phyloP scores from a whole-genome alignment of 192 early-diverging fungal genomes.

The Cetraspora pellucida region DNA sequence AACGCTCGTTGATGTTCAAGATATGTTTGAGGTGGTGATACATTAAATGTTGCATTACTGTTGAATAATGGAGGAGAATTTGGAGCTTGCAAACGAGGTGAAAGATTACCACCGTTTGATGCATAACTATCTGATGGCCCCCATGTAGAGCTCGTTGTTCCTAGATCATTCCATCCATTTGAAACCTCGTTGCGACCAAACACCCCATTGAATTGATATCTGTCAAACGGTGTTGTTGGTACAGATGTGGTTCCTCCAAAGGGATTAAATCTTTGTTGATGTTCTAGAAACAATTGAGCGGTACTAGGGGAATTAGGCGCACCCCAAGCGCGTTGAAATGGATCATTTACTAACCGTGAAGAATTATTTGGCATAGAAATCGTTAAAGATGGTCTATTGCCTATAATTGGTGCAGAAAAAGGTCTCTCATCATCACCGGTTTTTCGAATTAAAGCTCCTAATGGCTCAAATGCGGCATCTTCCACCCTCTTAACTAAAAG shows the following conservation, averaged over 20 bases:
- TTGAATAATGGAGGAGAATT: constrained; percentile 28
- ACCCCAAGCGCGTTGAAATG: constrained; percentile 23
- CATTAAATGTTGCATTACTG: constrained; percentile 6
- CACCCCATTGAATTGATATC: constrained; percentile 32
- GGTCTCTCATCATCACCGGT: constrained; percentile 70
- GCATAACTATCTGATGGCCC: constrained; percentile 4
- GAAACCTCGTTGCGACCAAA: constrained; percentile 26
- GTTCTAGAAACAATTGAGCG: constrained; percentile 32
- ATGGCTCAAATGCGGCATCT: constrained; percentile 76
- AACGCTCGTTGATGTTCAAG: constrained; percentile 37
- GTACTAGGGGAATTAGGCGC: constrained; percentile 32
- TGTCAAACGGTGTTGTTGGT: constrained; percentile 35
- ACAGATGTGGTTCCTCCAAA: constrained; percentile 33
- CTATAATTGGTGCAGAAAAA: constrained; percentile 60
- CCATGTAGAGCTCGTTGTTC: constrained; percentile 9
- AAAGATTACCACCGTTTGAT: constrained; percentile 12
- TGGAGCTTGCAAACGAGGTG: constrained; percentile 23
- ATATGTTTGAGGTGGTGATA: constrained; percentile 17
- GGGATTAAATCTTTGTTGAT: constrained; percentile 37
- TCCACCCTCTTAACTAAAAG: constrained; percentile 84
- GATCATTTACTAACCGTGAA: constrained; percentile 9
- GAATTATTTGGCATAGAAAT: constrained; percentile 33
- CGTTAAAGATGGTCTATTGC: constrained; percentile 23
- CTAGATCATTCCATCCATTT: constrained; percentile 28
- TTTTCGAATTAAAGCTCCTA: constrained; percentile 66